Evolutionary conservation across 1,139 yeast genomes (phyloP), one percentile per base, ranked within the genome.

Genomic region (Waltiozyma sp.): DNA sequence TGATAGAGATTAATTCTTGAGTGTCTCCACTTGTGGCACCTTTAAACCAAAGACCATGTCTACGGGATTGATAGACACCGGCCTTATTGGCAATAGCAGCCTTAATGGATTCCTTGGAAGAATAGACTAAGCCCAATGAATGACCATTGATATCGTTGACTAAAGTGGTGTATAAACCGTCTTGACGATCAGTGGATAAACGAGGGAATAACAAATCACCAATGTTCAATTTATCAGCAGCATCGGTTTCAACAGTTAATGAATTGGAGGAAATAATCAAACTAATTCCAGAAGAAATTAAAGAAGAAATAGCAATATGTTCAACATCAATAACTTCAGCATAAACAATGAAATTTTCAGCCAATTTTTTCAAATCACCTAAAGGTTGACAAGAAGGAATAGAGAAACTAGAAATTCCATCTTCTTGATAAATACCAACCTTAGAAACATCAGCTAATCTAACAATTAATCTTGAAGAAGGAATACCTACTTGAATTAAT

Each of bases 11-110:
- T 43, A 91, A 70, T 51, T 70, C 70, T 64, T 91, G 98, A 1
- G 95, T 86, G 41, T 95, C 95, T 11, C 98, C 98, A 31, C 95
- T 83, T 5, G 96, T 85, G 46, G 84, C 84, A 35, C 98, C 99
- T 63, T 91, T 91, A 63, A 83, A 85, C 98, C 99, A 91, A 47
- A 91, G 72, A 21, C 93, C 87, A 47, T 82, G 80, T 51, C 87
- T 76, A 54, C 98, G 80, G 6, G 96, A 87, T 63, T 85, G 96
- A 64, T 91, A 91, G 9, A 91, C 96, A 42, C 99, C 99, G 14
- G 85, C 78, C 40, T 77, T 75, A 36, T 86, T 84, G 47, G 77
- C 76, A 52, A 91, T 74, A 4, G 97, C 91, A 54, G 85, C 93
- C 41, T 72, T 66, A 52, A 93, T 77, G 34, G 96, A 86, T 50